Conservation (phyloP, 2,329 filamentous ascomycete species). For the Myrmaecium sp. region DNA sequence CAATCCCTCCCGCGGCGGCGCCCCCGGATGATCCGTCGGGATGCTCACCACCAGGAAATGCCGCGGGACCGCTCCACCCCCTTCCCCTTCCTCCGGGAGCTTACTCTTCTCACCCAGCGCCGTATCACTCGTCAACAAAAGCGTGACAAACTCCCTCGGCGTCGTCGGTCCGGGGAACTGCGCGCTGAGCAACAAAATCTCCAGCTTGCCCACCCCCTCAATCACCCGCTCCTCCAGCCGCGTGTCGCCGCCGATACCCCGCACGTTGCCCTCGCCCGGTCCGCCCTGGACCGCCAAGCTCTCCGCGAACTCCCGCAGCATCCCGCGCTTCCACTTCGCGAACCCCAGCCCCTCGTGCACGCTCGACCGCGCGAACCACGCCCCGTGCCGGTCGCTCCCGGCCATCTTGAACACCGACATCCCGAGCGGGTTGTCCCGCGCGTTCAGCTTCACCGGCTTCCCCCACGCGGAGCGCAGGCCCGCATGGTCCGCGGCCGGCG, state of each 20-base stretch:
- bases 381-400: constrained; percentile 63
- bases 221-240: constrained; percentile 47
- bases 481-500: constrained; percentile 35
- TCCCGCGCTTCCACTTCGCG: constrained; percentile 56
- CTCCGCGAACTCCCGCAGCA: constrained; percentile 65
- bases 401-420: constrained; percentile 67
- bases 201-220: constrained; percentile 42
- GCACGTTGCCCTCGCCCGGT: constrained; percentile 56
- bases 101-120: constrained; percentile 32
- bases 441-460: constrained; percentile 59
- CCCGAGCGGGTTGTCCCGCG: constrained; percentile 56
- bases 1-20: constrained; percentile 51
- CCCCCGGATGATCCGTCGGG: constrained; percentile 61
- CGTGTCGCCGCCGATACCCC: constrained; percentile 72
- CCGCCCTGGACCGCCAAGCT: constrained; percentile 53
- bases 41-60: constrained; percentile 81
- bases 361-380: constrained; percentile 80
- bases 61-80: constrained; percentile 31
- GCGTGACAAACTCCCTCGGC: constrained; percentile 71
- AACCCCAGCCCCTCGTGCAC: constrained; percentile 67
- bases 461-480: constrained; percentile 66
- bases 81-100: constrained; percentile 11
- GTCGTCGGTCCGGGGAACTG: constrained; percentile 82
- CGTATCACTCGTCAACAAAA: constrained; percentile 50
- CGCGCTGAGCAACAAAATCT: constrained; percentile 39